phyloP scores from a whole-genome alignment of 2,329 filamentous ascomycete genomes.

The Fusarium burgessii region DNA sequence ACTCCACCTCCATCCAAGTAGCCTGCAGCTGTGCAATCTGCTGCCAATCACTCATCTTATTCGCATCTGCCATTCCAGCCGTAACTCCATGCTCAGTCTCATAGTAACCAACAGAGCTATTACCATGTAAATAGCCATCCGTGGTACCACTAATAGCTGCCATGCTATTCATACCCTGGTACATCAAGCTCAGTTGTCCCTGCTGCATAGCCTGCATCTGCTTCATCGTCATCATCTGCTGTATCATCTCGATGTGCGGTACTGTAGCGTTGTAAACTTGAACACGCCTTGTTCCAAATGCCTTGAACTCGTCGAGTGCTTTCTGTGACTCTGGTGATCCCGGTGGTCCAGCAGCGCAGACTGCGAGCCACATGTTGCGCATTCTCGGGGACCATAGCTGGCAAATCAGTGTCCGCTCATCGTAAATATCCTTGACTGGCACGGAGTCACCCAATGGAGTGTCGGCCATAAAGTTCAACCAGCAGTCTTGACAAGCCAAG shows the following conservation, averaged over 20 bases:
- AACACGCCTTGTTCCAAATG: slow-evolving; percentile 45
- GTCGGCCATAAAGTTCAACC: slow-evolving; percentile 46
- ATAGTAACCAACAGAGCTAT: slow-evolving; percentile 51
- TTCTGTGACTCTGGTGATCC: slow-evolving; percentile 44
- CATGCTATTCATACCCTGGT: slow-evolving; percentile 49
- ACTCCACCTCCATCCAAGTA: slow-evolving; percentile 52
- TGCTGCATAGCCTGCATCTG: slow-evolving; percentile 52
- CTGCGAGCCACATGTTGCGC: slow-evolving; percentile 51
- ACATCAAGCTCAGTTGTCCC: slow-evolving; percentile 50
- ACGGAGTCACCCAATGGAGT: slow-evolving; percentile 45
- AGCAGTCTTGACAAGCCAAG: slow-evolving; percentile 53
- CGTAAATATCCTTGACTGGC: slow-evolving; percentile 42
- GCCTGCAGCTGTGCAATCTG: slow-evolving; percentile 43
- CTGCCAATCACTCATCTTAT: slow-evolving; percentile 44
- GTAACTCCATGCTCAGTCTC: slow-evolving; percentile 51
- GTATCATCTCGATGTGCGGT: slow-evolving; percentile 48
- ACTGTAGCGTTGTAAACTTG: slow-evolving; percentile 48
- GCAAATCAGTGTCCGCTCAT: slow-evolving; percentile 49
- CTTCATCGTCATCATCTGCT: slow-evolving; percentile 47
- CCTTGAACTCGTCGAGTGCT: slow-evolving; percentile 45
- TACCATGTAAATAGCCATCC: slow-evolving; percentile 51
- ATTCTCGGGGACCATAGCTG: slow-evolving; percentile 55
- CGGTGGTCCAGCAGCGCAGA: slow-evolving; percentile 44
- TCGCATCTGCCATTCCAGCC: slow-evolving; percentile 48
- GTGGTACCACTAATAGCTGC: slow-evolving; percentile 43